Evolutionary conservation across 1,284 basidiomycete genomes (phyloP).

Genomic region (Volvariella surrecta): DNA sequence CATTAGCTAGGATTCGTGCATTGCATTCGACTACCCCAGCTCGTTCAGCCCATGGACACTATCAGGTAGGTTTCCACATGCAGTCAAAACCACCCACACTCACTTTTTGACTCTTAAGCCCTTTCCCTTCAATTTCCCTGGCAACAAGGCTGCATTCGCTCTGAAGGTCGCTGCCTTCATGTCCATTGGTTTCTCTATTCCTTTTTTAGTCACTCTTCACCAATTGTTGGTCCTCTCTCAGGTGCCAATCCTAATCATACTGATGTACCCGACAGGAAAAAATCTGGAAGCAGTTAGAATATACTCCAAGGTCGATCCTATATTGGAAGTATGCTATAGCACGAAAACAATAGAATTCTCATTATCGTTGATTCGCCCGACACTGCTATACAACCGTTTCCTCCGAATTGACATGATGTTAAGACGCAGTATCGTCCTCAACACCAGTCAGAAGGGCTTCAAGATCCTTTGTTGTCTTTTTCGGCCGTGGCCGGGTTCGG

Average conservation of each 20-base stretch:
- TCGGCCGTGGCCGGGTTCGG: constrained; percentile 27
- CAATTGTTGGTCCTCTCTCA: constrained; percentile 49
- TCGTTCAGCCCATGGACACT: constrained; percentile 41
- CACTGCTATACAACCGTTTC: too few species aligned
- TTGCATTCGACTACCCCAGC: constrained; percentile 27
- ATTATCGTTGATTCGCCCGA: too few species aligned
- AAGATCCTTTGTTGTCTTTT: constrained; percentile 18
- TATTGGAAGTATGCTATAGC: too few species aligned
- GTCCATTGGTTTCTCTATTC: constrained; percentile 52
- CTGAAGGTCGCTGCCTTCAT: constrained; percentile 50
- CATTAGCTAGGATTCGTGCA: constrained; percentile 16
- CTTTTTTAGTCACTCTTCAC: constrained; percentile 51
- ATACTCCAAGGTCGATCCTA: too few species aligned
- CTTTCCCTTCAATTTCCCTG: constrained; percentile 59
- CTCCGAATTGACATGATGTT: too few species aligned
- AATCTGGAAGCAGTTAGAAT: constrained; percentile 24
- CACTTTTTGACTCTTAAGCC: constrained; percentile 33
- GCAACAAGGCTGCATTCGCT: constrained; percentile 49
- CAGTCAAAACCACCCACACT: not conserved
- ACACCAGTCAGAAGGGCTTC: not conserved
- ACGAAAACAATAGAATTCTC: too few species aligned
- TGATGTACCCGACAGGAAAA: constrained; percentile 19
- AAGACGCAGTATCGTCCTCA: not conserved
- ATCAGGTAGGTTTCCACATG: constrained; percentile 39
- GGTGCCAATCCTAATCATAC: not conserved